Evolutionary conservation across 352 stramenopile genomes (phyloP).

Genomic region (Phytopythium ostracodes): DNA sequence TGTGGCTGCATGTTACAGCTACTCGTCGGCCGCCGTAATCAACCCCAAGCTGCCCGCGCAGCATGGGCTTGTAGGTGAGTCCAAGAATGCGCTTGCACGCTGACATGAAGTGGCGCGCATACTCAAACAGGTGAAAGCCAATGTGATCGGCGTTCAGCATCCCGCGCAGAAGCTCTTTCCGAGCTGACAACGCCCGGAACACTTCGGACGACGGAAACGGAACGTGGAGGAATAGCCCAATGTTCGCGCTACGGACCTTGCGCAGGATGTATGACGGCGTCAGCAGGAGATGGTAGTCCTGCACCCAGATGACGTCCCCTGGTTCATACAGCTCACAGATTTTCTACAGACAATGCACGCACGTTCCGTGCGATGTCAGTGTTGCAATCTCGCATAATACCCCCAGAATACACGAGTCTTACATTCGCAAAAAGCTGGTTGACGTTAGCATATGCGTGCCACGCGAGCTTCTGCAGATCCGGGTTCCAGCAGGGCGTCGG

Average conservation of each 20-base stretch:
- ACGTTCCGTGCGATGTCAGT: background rate
- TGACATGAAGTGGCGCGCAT: conserved; percentile 90
- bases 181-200: conserved; percentile 94
- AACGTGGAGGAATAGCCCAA: conserved; percentile 98
- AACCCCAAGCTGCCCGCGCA: conserved; percentile 89
- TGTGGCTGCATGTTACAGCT: conserved; percentile 94
- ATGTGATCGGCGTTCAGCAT: conserved; percentile 92
- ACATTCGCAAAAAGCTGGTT: conserved; percentile 91
- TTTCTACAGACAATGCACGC: conserved; percentile 23
- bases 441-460: conserved; percentile 93
- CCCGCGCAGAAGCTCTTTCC: conserved; percentile 87
- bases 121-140: conserved; percentile 94
- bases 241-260: conserved; percentile 82
- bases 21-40: conserved; percentile 94
- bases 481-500: conserved; percentile 59
- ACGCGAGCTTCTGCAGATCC: conserved; percentile 66
- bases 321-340: conserved; percentile 74
- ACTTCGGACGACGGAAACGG: conserved; percentile 98
- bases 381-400: conserved; percentile 48
- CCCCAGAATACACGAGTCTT: conserved; percentile 48
- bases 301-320: conserved; percentile 94
- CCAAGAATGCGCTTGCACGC: conserved; percentile 92
- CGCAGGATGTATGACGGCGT: conserved; percentile 95
- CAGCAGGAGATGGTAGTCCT: conserved; percentile 98
- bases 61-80: conserved; percentile 91